A percentile compares a stretch with the other conserved stretches of the same genome.
phyloP scores from a whole-genome alignment of 176 grass and related monocot genomes.

The Melocanna baccifera region DNA sequence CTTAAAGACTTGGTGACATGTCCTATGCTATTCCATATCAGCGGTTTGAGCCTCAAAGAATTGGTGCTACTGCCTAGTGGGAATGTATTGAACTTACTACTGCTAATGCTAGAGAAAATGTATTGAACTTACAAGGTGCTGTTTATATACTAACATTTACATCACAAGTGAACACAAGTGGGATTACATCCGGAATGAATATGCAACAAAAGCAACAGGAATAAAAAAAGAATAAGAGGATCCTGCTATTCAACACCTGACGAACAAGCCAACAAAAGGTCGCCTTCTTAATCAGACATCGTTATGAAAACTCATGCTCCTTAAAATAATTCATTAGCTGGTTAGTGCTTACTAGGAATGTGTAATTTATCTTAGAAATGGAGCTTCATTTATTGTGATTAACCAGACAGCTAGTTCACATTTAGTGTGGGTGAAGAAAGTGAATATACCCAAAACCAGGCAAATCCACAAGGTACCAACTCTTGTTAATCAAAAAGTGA shows the following conservation, averaged over 20 bases:
- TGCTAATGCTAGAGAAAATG: neutral
- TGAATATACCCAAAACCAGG: constrained; percentile 83
- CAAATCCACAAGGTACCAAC: constrained; percentile 94
- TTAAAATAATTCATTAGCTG: neutral
- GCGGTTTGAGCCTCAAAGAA: neutral
- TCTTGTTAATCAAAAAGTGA: constrained; percentile 92
- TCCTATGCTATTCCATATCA: neutral
- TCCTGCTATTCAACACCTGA: neutral
- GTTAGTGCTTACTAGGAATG: neutral
- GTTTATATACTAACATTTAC: neutral
- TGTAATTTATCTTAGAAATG: neutral
- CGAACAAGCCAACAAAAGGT: neutral
- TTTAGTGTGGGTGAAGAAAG: neutral
- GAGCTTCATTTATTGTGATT: neutral
- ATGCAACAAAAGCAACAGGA: neutral
- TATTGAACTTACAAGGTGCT: neutral
- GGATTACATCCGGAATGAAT: neutral
- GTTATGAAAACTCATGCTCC: neutral
- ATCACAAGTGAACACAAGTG: neutral
- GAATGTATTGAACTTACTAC: neutral
- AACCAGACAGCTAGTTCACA: neutral
- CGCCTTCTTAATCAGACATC: neutral
- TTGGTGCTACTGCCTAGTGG: neutral
- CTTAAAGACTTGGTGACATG: neutral
- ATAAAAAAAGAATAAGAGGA: neutral